Evolutionary conservation across 2,329 filamentous ascomycete species (phyloP).

Genomic region (Monilinia polystroma): DNA sequence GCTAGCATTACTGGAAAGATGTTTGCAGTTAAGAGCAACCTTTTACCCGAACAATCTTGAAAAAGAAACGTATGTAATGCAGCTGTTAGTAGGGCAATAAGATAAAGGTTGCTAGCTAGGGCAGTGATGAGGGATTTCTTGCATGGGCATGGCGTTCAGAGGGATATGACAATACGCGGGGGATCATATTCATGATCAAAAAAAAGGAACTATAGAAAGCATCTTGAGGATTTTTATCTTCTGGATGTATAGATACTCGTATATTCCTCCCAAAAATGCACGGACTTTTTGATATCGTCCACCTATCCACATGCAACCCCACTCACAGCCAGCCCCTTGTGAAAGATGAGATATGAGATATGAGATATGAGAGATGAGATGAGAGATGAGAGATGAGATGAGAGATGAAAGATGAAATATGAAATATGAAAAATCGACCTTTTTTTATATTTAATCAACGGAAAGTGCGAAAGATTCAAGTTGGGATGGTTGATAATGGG

Average conservation of each 20-base stretch:
- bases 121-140: constrained; percentile 25
- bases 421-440: no score
- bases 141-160: constrained; percentile 36
- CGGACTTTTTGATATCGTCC: constrained; percentile 15
- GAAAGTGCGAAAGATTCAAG: no score
- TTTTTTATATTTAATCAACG: no score
- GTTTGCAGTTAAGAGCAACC: constrained; percentile 84
- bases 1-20: constrained; percentile 92
- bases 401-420: no score
- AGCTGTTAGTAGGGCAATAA: constrained; percentile 3
- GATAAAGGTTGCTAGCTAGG: constrained; percentile 10
- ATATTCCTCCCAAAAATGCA: constrained; percentile 21
- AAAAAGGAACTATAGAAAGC: constrained; percentile 21
- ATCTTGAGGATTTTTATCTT: constrained; percentile 9
- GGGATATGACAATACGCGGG: constrained; percentile 28
- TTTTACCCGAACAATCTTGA: constrained; percentile 49
- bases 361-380: no score
- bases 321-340: neutral
- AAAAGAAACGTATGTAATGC: constrained; percentile 20
- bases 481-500: no score
- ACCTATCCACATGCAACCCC: constrained; percentile 7
- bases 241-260: constrained; percentile 12
- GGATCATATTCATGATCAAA: constrained; percentile 25
- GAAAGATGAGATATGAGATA: no score
- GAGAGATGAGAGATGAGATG: no score